phyloP scores from a whole-genome alignment of 768 basidiomycete genomes.

The Nevesoporus exiguus region DNA sequence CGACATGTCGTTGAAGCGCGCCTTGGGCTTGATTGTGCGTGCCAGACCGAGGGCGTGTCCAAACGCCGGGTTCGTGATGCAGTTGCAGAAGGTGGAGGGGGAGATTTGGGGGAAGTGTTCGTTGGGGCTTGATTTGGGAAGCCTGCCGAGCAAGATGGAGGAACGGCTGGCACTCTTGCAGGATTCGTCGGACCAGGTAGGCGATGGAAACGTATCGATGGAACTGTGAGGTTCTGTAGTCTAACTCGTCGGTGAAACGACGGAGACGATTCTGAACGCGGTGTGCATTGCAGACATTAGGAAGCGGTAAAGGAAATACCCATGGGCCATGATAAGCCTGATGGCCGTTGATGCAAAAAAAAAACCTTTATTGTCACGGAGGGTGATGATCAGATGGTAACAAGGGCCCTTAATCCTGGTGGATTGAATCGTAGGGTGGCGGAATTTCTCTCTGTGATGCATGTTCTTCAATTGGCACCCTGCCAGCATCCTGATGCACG shows the following conservation, averaged over 20 bases:
- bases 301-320: not conserved
- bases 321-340: no score
- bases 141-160: slow-evolving; percentile 8
- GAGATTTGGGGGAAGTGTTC: not conserved
- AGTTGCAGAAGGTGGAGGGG: not conserved
- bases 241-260: not conserved
- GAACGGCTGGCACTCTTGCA: slow-evolving; percentile 5
- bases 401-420: slow-evolving; percentile 10
- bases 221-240: not conserved
- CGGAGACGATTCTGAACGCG: not conserved
- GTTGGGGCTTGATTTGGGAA: not conserved
- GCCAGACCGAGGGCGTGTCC: slow-evolving; percentile 5
- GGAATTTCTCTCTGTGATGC: slow-evolving; percentile 25
- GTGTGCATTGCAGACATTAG: not conserved
- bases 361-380: no score
- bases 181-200: not conserved
- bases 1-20: slow-evolving; percentile 4
- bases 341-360: not conserved
- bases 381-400: no score
- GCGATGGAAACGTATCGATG: not conserved
- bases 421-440: slow-evolving; percentile 29
- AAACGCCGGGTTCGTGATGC: slow-evolving; percentile 5
- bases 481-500: slow-evolving; percentile 28
- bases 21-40: not conserved
- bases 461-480: slow-evolving; percentile 20